Percentiles rank a stretch among this genome's conserved stretches.
These are phyloP conservation scores for Mayamaea pseudoterrestris DNA, from an alignment of 108 stramenopile species.

Conservation along the genomic window DNA sequence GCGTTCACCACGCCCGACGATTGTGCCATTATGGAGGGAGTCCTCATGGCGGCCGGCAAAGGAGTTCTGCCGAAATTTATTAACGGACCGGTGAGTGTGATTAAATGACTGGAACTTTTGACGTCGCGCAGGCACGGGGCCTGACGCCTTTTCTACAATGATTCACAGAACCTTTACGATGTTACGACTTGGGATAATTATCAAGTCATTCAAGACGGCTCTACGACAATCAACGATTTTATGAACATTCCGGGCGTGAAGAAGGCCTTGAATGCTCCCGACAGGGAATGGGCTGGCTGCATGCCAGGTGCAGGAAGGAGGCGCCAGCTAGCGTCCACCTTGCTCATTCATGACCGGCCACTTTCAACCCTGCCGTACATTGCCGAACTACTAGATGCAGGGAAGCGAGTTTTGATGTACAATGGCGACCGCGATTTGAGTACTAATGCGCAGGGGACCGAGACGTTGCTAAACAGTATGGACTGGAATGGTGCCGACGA, in stretches of 20 bases:
- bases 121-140: too few species aligned
- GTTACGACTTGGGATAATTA: conserved; percentile 50
- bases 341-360: conserved; percentile 45
- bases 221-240: conserved; percentile 15
- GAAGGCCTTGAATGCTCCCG: conserved; percentile 32
- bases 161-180: conserved; percentile 39
- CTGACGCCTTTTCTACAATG: conserved; percentile 3
- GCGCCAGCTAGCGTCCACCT: conserved; percentile 12
- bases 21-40: conserved; percentile 42
- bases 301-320: conserved; percentile 55
- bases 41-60: conserved; percentile 40
- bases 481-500: conserved; percentile 39
- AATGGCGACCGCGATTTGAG: conserved; percentile 65
- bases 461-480: conserved; percentile 45
- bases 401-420: conserved; percentile 51
- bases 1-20: conserved; percentile 53
- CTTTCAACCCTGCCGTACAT: conserved; percentile 49
- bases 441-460: conserved; percentile 39
- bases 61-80: conserved; percentile 8
- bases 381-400: conserved; percentile 57
- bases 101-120: too few species aligned
- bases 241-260: conserved; percentile 45
- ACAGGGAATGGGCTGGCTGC: conserved; percentile 29
- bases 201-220: conserved; percentile 8
- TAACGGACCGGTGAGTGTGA: too few species aligned